A percentile compares a stretch with the other conserved stretches of the same genome.
These are phyloP conservation scores for Podila epicladia DNA, from an alignment of 192 early-diverging fungal species.

Conservation along the genomic window DNA sequence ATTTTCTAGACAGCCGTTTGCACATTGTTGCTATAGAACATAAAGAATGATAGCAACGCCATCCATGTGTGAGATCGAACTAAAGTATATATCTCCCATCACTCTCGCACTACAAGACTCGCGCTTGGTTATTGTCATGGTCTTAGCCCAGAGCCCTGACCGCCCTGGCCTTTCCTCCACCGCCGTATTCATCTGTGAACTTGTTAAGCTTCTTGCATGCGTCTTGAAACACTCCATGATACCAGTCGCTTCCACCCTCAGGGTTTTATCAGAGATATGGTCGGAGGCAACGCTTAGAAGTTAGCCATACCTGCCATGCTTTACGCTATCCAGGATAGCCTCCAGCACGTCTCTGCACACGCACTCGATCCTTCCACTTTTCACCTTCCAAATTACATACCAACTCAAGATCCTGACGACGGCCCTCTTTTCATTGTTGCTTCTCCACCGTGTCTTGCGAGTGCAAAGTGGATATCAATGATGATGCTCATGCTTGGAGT, in stretches of 20 bases:
- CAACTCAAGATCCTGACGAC: constrained; percentile 98
- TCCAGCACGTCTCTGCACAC: constrained; percentile 91
- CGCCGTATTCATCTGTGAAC: constrained; percentile 89
- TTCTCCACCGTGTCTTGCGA: constrained; percentile 78
- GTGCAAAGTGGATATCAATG: constrained; percentile 84
- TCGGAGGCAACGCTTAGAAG: constrained; percentile 79
- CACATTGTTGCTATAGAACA: no score
- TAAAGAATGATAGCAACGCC: constrained; percentile 31
- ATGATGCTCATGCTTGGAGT: constrained; percentile 87
- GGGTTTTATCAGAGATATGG: constrained; percentile 55
- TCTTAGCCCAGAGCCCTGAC: constrained; percentile 48
- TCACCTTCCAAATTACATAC: constrained; percentile 97
- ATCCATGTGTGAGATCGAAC: constrained; percentile 64
- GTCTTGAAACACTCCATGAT: constrained; percentile 38
- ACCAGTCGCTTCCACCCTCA: constrained; percentile 27
- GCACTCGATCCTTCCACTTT: constrained; percentile 92
- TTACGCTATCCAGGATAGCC: constrained; percentile 97
- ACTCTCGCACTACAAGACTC: constrained; percentile 92
- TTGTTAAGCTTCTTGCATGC: constrained; percentile 80
- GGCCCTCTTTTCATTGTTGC: constrained; percentile 88
- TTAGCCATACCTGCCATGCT: constrained; percentile 89
- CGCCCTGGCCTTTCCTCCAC: constrained; percentile 83
- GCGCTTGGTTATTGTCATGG: constrained; percentile 86
- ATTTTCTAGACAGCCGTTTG: no score
- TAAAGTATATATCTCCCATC: constrained; percentile 88